Conservation (phyloP, 306 rosid genomes). For the Casuarina cunninghamiana region DNA sequence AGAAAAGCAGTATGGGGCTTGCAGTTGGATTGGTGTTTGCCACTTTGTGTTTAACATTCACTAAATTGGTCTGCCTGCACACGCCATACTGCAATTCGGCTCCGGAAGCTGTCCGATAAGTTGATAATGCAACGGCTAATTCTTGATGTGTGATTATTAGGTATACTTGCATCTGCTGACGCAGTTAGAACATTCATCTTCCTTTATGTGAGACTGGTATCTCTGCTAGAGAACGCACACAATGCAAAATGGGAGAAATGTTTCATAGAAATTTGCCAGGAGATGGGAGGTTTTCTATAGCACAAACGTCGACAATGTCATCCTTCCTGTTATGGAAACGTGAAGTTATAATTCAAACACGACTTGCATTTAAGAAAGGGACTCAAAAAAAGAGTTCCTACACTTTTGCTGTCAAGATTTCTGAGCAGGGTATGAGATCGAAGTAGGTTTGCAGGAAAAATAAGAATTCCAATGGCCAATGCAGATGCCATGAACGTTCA, state of each 20-base stretch:
- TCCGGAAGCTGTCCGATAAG: slow-evolving; percentile 90
- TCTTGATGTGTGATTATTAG: slow-evolving; percentile 11
- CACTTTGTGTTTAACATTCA: slow-evolving; percentile 76
- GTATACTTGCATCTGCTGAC: neutral
- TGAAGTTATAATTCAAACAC: neutral
- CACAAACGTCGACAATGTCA: neutral
- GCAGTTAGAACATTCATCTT: neutral
- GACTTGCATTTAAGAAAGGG: neutral
- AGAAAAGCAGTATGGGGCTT: slow-evolving; percentile 72
- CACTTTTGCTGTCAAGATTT: neutral
- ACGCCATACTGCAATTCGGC: slow-evolving; percentile 99
- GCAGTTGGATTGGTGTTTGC: slow-evolving; percentile 66
- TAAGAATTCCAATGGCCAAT: neutral
- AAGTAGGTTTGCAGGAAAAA: neutral
- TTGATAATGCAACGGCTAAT: slow-evolving; percentile 16
- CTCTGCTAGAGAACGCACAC: neutral
- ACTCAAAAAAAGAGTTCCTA: neutral
- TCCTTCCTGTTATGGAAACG: slow-evolving; percentile 1
- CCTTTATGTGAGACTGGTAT: neutral
- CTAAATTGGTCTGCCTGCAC: slow-evolving; percentile 95
- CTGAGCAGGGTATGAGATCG: neutral
- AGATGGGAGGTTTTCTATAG: neutral
- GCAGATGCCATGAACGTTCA: neutral
- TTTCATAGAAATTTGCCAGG: neutral
- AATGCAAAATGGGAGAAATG: neutral